phyloP scores from a whole-genome alignment of 768 basidiomycete genomes.

The Dioszegia aurantiaca region DNA sequence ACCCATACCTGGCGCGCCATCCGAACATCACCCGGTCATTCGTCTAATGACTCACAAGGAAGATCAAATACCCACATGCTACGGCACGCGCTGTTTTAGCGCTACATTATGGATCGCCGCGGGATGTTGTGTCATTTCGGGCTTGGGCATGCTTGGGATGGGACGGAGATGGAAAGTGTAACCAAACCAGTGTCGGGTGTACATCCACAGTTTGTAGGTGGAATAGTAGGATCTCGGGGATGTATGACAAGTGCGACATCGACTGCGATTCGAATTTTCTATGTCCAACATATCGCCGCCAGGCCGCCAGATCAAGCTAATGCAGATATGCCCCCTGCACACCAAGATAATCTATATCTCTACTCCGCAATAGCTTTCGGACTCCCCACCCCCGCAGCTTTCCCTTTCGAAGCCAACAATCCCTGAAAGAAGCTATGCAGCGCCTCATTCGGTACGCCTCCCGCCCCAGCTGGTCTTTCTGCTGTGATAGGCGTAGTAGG shows the following conservation, averaged over 20 bases:
- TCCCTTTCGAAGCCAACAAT: constrained; percentile 30
- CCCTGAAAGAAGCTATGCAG: constrained; percentile 48
- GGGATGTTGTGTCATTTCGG: constrained; percentile 33
- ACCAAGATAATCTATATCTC: too few species aligned
- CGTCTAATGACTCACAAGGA: background rate
- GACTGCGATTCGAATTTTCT: background rate
- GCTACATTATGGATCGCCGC: constrained; percentile 42
- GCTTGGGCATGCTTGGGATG: constrained; percentile 32
- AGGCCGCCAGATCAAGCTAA: too few species aligned
- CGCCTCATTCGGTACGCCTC: constrained; percentile 45
- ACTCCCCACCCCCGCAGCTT: constrained; percentile 1
- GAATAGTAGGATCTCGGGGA: too few species aligned
- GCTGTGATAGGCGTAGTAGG: constrained; percentile 20
- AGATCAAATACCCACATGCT: constrained; percentile 26
- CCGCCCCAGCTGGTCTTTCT: constrained; percentile 16
- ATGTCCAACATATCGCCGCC: too few species aligned
- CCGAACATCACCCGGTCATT: background rate
- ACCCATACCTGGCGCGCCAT: constrained; percentile 7
- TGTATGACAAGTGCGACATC: background rate
- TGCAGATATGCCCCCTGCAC: too few species aligned
- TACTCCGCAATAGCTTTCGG: constrained; percentile 1
- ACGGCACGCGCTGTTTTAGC: constrained; percentile 45
- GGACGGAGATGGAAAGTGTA: constrained; percentile 49
- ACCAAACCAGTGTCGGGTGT: background rate
- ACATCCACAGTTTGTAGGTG: background rate